A percentile compares a stretch with the other conserved stretches of the same genome.
Evolutionary conservation across 192 early-diverging fungal species (phyloP).

Genomic region (Coemansia sp.): DNA sequence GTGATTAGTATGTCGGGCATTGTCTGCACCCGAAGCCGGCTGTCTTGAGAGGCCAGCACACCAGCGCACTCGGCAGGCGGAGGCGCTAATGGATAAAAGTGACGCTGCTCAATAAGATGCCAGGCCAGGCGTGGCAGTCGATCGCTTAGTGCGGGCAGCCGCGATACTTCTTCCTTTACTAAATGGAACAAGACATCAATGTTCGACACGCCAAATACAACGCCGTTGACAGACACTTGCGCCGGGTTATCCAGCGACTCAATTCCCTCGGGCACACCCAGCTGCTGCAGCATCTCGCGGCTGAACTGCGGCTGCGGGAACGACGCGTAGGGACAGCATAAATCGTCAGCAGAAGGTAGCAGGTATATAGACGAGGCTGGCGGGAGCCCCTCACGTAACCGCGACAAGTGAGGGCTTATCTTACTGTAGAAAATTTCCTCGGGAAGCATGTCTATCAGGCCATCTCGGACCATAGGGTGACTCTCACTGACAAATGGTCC

Average conservation of each 20-base stretch:
- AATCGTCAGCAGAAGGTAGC: slow-evolving; percentile 78
- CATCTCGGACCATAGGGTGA: slow-evolving; percentile 62
- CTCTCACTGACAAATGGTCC: slow-evolving; percentile 71
- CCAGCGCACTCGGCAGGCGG: slow-evolving; percentile 47
- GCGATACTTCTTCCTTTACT: slow-evolving; percentile 65
- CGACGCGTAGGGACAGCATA: slow-evolving; percentile 68
- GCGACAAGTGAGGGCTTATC: slow-evolving; percentile 61
- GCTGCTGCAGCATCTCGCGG: slow-evolving; percentile 21
- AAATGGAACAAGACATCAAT: slow-evolving; percentile 78
- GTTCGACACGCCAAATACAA: slow-evolving; percentile 73
- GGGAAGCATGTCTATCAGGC: slow-evolving; percentile 58
- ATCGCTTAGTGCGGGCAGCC: slow-evolving; percentile 57
- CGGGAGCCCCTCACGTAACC: slow-evolving; percentile 54
- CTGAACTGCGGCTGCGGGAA: slow-evolving; percentile 86
- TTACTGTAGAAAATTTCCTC: slow-evolving; percentile 66
- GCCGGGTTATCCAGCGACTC: slow-evolving; percentile 75
- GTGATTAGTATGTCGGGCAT: slow-evolving; percentile 86
- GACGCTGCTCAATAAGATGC: slow-evolving; percentile 79
- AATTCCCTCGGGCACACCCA: slow-evolving; percentile 37
- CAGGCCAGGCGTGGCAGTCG: slow-evolving; percentile 70
- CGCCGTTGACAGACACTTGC: slow-evolving; percentile 82
- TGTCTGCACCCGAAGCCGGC: slow-evolving; percentile 46
- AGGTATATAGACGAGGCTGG: slow-evolving; percentile 62
- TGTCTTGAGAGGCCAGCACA: slow-evolving; percentile 43
- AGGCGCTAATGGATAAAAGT: slow-evolving; percentile 86